Evolutionary conservation across 2,329 filamentous ascomycete genomes (phyloP).

Genomic region (Triangularia verruculosa): DNA sequence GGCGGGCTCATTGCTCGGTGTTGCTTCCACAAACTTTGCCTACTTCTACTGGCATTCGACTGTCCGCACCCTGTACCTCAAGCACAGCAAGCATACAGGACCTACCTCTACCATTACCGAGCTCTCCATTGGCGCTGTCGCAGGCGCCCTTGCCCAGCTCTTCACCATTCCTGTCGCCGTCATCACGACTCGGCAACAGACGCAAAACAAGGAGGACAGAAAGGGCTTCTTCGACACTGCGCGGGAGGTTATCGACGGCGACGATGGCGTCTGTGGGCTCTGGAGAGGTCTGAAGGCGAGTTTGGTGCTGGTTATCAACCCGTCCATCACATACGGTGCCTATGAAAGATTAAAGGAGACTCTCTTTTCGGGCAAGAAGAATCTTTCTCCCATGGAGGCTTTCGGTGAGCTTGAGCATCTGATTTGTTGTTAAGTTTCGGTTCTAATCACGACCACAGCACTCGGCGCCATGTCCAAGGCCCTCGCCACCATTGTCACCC

Average conservation of each 20-base stretch:
- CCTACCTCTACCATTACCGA: conserved; percentile 78
- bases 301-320: conserved; percentile 91
- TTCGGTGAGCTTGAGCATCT: conserved; percentile 65
- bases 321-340: conserved; percentile 94
- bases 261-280: conserved; percentile 83
- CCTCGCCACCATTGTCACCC: conserved; percentile 85
- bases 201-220: conserved; percentile 76
- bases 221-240: conserved; percentile 87
- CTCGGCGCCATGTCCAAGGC: conserved; percentile 92
- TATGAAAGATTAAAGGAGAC: conserved; percentile 83
- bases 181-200: conserved; percentile 93
- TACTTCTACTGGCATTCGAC: conserved; percentile 99
- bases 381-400: conserved; percentile 78
- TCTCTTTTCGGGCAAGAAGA: conserved; percentile 73
- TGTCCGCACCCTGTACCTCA: conserved; percentile 76
- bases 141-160: conserved; percentile 86
- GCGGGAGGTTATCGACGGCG: conserved; percentile 81
- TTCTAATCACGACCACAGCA: conserved; percentile 48
- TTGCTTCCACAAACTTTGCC: conserved; percentile 96
- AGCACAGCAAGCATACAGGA: conserved; percentile 47
- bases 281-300: conserved; percentile 97
- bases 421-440: neutral
- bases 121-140: conserved; percentile 77
- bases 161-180: conserved; percentile 97
- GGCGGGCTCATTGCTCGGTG: conserved; percentile 79